These are phyloP conservation scores for Scleroderma bovista DNA, from an alignment of 768 basidiomycete genomes.

Conservation along the genomic window DNA sequence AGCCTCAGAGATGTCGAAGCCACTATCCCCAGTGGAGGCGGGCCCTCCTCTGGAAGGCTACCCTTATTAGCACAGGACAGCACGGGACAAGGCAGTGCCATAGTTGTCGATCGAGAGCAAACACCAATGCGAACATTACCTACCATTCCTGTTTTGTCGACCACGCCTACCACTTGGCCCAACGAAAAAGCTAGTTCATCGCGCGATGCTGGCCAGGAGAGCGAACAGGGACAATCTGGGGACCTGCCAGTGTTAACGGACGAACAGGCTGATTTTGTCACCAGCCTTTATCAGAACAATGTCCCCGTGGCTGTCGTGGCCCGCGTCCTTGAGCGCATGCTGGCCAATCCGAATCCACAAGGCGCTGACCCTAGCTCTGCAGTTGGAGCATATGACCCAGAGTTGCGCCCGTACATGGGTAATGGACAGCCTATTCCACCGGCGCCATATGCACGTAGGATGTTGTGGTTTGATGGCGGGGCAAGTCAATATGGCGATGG, in stretches of 20 bases:
- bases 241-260: slow-evolving; percentile 10
- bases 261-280: slow-evolving; percentile 22
- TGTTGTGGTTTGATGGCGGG: not conserved
- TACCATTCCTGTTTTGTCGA: not conserved
- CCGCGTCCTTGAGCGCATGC: slow-evolving; percentile 23
- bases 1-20: not conserved
- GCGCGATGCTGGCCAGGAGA: not conserved
- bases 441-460: not conserved
- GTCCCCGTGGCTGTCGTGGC: slow-evolving; percentile 22
- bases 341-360: slow-evolving; percentile 5
- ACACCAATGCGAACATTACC: not conserved
- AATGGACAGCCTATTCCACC: not conserved
- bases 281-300: slow-evolving; percentile 20
- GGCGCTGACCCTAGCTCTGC: not conserved
- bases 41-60: not conserved
- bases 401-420: not conserved
- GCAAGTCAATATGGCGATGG: slow-evolving; percentile 7
- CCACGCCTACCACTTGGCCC: not conserved
- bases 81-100: not conserved
- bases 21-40: not conserved
- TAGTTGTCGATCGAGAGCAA: not conserved
- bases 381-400: not conserved
- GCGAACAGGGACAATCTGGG: not conserved
- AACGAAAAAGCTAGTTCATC: slow-evolving; percentile 10
- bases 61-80: not conserved